A percentile compares a stretch with the other conserved stretches of the same genome.
Conservation (phyloP, 139 green algal genomes). For the Bryopsis sp. region DNA sequence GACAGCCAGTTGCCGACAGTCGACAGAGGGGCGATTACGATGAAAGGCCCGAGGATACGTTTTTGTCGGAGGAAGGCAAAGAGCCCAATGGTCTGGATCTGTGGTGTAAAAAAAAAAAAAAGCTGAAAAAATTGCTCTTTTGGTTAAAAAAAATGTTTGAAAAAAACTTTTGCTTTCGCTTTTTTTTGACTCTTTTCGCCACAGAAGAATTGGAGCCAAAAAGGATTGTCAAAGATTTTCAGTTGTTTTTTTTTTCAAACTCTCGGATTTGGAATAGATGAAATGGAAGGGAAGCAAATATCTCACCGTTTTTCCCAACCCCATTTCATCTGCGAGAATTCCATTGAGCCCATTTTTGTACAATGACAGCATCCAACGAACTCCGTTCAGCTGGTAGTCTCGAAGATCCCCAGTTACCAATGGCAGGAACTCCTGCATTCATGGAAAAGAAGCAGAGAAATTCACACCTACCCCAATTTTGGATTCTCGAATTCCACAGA, state of each 20-base stretch:
- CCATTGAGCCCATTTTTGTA: slow-evolving; percentile 90
- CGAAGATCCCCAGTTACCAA: slow-evolving; percentile 68
- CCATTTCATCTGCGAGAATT: slow-evolving; percentile 95
- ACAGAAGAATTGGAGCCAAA: no score
- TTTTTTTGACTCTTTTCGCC: no score
- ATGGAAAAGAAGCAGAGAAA: neutral
- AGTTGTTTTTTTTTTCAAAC: no score
- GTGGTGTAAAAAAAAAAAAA: no score
- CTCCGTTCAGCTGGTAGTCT: slow-evolving; percentile 84
- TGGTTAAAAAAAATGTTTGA: no score
- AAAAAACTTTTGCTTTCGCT: no score
- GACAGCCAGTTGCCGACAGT: slow-evolving; percentile 91
- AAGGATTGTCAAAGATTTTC: no score
- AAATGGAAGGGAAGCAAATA: no score
- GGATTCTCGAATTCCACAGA: neutral
- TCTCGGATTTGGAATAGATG: no score
- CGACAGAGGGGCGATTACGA: slow-evolving; percentile 84
- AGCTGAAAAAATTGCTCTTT: no score
- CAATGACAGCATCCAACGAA: slow-evolving; percentile 84
- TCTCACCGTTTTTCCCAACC: slow-evolving; percentile 89
- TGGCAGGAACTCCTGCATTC: slow-evolving; percentile 60
- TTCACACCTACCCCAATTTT: neutral
- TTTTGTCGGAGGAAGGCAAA: slow-evolving; percentile 74
- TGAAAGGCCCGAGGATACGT: slow-evolving; percentile 63
- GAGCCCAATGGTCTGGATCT: slow-evolving; percentile 92